Percentiles rank a stretch among this genome's conserved stretches.
Conservation (phyloP, 2,329 filamentous ascomycete genomes). For the Colletotrichum nymphaeae region DNA sequence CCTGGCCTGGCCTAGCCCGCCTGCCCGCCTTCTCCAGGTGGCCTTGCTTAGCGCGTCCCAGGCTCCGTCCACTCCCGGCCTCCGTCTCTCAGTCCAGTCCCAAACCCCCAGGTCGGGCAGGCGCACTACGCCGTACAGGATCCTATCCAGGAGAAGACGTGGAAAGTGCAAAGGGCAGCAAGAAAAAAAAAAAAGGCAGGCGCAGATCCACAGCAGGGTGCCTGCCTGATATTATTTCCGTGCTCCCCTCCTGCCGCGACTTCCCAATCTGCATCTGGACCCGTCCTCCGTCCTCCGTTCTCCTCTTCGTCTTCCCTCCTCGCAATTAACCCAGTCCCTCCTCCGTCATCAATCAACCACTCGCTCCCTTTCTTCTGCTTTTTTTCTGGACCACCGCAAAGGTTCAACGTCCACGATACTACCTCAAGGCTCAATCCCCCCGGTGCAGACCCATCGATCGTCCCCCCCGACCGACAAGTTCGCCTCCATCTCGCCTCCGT, state of each 20-base stretch:
- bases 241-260: not conserved
- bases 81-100: constrained; percentile 1
- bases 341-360: not conserved
- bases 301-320: not conserved
- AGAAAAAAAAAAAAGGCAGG: not conserved
- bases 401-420: constrained; percentile 3
- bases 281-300: constrained; percentile 4
- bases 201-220: not conserved
- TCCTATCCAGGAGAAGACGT: not conserved
- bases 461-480: constrained; percentile 24
- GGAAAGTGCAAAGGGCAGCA: not conserved
- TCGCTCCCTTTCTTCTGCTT: not conserved
- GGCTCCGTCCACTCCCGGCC: constrained; percentile 17
- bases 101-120: not conserved
- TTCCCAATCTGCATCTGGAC: not conserved
- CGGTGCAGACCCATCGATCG: constrained; percentile 27
- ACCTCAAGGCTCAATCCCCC: constrained; percentile 2
- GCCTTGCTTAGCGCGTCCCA: constrained; percentile 1
- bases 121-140: too few relatives aligned
- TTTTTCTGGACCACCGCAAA: not conserved
- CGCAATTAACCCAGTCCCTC: not conserved
- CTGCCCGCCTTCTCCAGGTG: not conserved
- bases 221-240: constrained; percentile 1
- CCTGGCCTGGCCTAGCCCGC: not conserved
- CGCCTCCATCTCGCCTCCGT: constrained; percentile 32